Evolutionary conservation across 306 rosid genomes (phyloP).

Genomic region (Arachis stenosperma): DNA sequence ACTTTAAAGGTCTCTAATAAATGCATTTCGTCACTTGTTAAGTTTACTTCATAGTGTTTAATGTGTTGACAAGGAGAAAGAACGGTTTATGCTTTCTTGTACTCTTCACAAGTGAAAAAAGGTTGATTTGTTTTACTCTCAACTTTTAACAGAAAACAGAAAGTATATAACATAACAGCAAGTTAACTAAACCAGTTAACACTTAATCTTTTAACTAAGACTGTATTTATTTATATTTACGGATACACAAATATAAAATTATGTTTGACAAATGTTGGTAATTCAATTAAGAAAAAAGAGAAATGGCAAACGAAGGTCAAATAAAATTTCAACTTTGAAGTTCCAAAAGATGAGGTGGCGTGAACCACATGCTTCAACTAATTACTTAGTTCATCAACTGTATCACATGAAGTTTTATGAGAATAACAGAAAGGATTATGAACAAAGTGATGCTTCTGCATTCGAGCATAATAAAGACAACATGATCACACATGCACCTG

Average conservation of each 20-base stretch:
- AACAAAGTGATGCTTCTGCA: slow-evolving; percentile 16
- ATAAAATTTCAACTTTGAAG: background rate
- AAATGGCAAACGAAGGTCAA: slow-evolving; percentile 20
- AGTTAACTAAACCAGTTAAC: too few relatives aligned
- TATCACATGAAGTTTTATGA: slow-evolving; percentile 1
- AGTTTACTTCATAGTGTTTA: background rate
- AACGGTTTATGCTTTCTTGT: too few relatives aligned
- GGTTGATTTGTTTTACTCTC: too few relatives aligned
- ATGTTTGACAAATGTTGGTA: too few relatives aligned
- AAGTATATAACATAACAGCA: too few relatives aligned
- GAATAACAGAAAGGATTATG: slow-evolving; percentile 8
- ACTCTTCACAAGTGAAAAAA: too few relatives aligned
- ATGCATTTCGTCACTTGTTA: slow-evolving; percentile 39
- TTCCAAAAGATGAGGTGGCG: background rate
- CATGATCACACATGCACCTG: slow-evolving; percentile 11
- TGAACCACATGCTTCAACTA: slow-evolving; percentile 13
- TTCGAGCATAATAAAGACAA: slow-evolving; percentile 12
- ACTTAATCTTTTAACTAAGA: too few relatives aligned
- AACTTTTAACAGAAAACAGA: too few relatives aligned
- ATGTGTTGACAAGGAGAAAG: background rate
- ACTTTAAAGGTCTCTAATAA: slow-evolving; percentile 55
- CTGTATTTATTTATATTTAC: too few relatives aligned
- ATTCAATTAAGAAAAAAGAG: too few relatives aligned
- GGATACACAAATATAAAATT: too few relatives aligned
- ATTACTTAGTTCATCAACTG: slow-evolving; percentile 14